Base-by-base conservation (phyloP, 2,329 filamentous ascomycete genomes). In the Fusarium albidum region DNA sequence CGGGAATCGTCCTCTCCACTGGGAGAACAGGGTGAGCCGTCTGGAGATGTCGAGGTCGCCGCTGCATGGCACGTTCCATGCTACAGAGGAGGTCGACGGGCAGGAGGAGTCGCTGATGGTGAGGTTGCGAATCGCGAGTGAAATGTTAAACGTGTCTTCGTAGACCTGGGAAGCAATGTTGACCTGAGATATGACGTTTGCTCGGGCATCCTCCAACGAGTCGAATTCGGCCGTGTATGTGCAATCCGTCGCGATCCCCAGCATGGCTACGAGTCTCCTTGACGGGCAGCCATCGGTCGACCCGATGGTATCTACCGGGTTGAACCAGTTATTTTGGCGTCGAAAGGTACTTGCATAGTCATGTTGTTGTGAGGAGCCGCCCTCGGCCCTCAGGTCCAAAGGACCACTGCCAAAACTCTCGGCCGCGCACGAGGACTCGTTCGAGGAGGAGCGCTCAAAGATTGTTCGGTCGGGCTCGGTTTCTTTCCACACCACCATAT, bases 241-340 rank as follows among this genome's bases (percentile, higher is more conserved):
- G 77, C 92, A 96, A 71, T 96, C 92, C 1, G 90, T 91, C 6
- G 91, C 92, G 21, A 96, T 83, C 18, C 92, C 92, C 18, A 96
- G 84, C 40, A 96, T 79, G 2, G 92, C 92, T 32, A 96, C 90
- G 70, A 88, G 92, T 55, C 91, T 84, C 12, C 89, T 90, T 2
- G 80, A 85, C 12, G 92, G 91, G 69, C 92, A 96, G 43, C 92
- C 92, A 9, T 75, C 68, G 1, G 88, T 89, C 57, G 82, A 86
- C 41, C 92, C 92, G 68, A 96, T 92, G 27, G 39, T 27, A 35
- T 18, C 33, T 17, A 35, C 12, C n/a, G 33, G 33, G 10, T 35
- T 35, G 33, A 21, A 21, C 21, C 21, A 21, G 21, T 21, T 21
- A 21, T 21, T 21, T 21, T 21, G 21, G 4, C 21, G 21, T 21